phyloP scores from a whole-genome alignment of 2,329 filamentous ascomycete genomes.

The Hortaea sp. region DNA sequence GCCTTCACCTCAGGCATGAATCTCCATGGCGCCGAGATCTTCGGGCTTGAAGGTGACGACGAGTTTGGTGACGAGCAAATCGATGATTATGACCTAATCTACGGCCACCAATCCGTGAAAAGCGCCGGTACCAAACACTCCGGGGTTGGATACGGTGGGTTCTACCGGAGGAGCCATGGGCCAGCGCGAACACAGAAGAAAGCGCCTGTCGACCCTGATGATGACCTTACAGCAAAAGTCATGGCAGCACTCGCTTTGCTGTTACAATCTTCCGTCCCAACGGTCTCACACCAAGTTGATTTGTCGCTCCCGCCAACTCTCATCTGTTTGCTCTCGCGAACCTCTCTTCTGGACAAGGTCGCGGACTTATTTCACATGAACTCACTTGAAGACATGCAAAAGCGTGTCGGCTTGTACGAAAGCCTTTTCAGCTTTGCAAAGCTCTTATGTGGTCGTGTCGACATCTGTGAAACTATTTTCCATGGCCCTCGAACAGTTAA shows the following conservation, averaged over 20 bases:
- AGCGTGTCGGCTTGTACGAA: constrained; percentile 27
- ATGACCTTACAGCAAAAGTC: constrained; percentile 9
- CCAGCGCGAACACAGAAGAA: background rate
- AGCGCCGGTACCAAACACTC: no score
- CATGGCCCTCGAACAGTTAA: constrained; percentile 25
- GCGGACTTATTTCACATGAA: constrained; percentile 33
- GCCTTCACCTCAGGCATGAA: no score
- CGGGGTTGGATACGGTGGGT: background rate
- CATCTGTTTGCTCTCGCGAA: constrained; percentile 24
- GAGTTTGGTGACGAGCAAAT: no score
- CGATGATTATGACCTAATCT: no score
- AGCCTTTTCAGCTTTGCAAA: constrained; percentile 32
- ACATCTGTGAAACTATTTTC: constrained; percentile 25
- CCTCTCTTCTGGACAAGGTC: constrained; percentile 28
- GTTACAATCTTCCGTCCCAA: constrained; percentile 12
- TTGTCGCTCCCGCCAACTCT: no score
- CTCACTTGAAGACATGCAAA: constrained; percentile 28
- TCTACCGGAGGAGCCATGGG: background rate
- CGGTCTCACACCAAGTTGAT: no score
- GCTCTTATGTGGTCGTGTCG: constrained; percentile 23
- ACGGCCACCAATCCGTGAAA: no score
- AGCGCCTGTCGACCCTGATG: constrained; percentile 7
- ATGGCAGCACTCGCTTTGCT: constrained; percentile 11
- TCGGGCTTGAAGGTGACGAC: no score
- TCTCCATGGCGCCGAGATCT: no score